Percentiles rank a stretch among this genome's conserved stretches.
Evolutionary conservation across 768 basidiomycete genomes (phyloP).

Genomic region (Suillus bovinus): DNA sequence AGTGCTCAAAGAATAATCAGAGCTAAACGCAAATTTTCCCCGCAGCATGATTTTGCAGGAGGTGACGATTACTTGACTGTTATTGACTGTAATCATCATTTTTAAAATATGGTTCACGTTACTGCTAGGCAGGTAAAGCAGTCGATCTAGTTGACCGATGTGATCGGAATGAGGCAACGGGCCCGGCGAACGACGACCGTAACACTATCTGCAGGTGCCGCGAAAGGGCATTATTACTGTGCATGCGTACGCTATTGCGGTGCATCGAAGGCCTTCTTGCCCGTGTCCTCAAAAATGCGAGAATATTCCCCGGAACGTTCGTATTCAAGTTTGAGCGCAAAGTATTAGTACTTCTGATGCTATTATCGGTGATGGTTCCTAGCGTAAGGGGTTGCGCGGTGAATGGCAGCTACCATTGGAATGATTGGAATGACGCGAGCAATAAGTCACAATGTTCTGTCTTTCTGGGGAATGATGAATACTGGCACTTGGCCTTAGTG

Average conservation of each 20-base stretch:
- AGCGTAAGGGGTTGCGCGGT: not conserved
- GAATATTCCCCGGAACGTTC: not conserved
- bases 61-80: not conserved
- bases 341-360: not conserved
- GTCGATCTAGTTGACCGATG: not conserved
- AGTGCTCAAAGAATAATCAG: not conserved
- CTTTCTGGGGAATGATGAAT: not conserved
- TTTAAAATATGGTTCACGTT: not conserved
- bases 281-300: not conserved
- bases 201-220: not conserved
- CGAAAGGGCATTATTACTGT: not conserved
- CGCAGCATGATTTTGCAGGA: not conserved
- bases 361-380: not conserved
- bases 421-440: not conserved
- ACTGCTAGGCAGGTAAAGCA: not conserved
- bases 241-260: not conserved
- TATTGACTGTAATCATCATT: not conserved
- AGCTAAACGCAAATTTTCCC: not conserved
- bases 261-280: not conserved
- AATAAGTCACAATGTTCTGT: not conserved
- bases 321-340: not conserved
- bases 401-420: not conserved
- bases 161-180: not conserved
- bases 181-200: not conserved
- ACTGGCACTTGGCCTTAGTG: not conserved